Base-by-base conservation (phyloP, 805 yeast species). In the Pichia gijzeniarum region DNA sequence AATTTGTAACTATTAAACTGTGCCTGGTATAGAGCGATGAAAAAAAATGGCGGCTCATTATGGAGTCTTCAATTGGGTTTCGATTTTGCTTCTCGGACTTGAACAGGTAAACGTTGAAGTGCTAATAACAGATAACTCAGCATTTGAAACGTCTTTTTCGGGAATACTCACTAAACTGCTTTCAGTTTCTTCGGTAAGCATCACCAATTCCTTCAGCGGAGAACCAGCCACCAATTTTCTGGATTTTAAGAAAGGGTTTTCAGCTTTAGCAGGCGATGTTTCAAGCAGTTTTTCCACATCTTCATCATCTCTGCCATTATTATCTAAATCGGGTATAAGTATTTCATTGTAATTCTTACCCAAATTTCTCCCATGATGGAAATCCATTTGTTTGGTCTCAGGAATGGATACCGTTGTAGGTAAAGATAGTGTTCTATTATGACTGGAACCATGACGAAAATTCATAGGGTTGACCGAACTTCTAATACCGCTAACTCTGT, bases 341-440 rank as follows among this genome's bases (percentile, higher is more conserved):
- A 53, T 46, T 12, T 37, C 36, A 10, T 31, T 35, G 2, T 38
- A 48, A 65, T 74, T 17, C 65, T 70, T 6, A 62, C 66, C 22
- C 10, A 17, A 38, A 57, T 40, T 59, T 68, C 45, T 57, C 36
- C 48, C 44, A 22, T 42, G 42, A 28, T 48, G 49, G 32, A 62
- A 62, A 34, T 46, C 56, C 59, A 72, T 35, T 3, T 56, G 48
- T n/a, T 53, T 45, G 2, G 53, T 25, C 42, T 67, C 68, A 0
- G 67, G 69, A 33, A 61, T 65, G 12, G 63, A 48, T 13, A 61
- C 67, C 22, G 62, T 54, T 4, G 62, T 54, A 0, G 77, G 77
- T 35, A 72, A 50, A 3, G 77, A 72, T 3, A 62, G 52, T 3
- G 70, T 67, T 43, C 74, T 55, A 36, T 59, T 64, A 45, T 70